Evolutionary conservation across 257 asterid genomes (phyloP), one percentile per base, ranked within the genome.

Genomic region (Coffea canephora): DNA sequence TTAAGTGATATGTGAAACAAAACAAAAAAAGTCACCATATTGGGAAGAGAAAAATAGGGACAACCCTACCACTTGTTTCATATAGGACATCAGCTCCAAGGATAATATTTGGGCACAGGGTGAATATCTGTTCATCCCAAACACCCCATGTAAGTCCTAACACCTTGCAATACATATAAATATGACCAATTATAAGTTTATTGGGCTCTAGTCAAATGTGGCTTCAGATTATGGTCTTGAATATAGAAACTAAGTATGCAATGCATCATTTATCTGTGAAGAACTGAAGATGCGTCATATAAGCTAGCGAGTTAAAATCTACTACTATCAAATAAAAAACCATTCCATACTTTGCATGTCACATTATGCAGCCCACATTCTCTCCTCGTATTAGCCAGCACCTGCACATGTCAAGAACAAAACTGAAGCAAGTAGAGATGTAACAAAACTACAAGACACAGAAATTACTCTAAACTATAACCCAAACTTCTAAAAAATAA

Each of bases 1-100:
- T 82, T 61, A 74, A 34, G 41, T 54, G 16, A n/a, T 68, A 52
- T 16, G 45, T 61, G 25, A 48, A 41, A 25, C 57, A 23, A 73
- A 83, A 69, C 15, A 13, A 19, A 61, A 82, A 54, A 69, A 62
- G 52, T 25, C 11, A 3, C 68, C 25, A 43, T 61, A 14, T 34
- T 19, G 73, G 61, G 52, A 57, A 62, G 48, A 78, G 72, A 18
- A 23, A 27, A 69, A 25, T 70, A 49, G 14, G 19, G 77, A 66
- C 50, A 1, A 59, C 23, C 82, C 76, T 82, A 95, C 98, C 92
- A 79, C 84, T 87, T 76, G 98, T 45, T 52, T 95, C 96, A 74
- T 95, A 93, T 76, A 95, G 90, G 57, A 95, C 97, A 87, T 95
- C 97, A 76, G 99, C 98, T 85, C 98, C 99, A 68, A 95, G 97